Conservation (phyloP, 2,329 filamentous ascomycete genomes). For the Cryphonectria naterciae region DNA sequence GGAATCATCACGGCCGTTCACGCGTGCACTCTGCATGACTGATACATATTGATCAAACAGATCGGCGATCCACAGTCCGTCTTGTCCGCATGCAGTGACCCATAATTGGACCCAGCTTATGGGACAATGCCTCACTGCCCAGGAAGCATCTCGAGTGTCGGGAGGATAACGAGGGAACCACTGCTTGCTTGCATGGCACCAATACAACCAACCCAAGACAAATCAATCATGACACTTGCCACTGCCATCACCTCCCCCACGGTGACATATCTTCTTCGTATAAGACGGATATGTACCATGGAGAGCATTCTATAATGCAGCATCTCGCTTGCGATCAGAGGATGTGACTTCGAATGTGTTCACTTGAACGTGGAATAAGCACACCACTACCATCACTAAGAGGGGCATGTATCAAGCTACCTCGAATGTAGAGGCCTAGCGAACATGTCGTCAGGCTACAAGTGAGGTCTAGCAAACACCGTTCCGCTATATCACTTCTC, state of each 20-base stretch:
- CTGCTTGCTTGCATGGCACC: not conserved
- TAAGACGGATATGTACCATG: not conserved
- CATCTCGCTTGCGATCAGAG: not conserved
- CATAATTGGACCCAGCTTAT: not conserved
- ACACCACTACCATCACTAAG: not conserved
- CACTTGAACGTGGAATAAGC: not conserved
- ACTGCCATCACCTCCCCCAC: not conserved
- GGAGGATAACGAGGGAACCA: not conserved
- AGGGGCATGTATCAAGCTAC: not conserved
- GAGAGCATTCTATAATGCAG: not conserved
- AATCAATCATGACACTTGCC: not conserved
- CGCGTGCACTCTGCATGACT: not conserved
- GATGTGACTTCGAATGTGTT: not conserved
- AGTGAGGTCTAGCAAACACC: not conserved
- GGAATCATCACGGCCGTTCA: not conserved
- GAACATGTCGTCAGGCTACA: not conserved
- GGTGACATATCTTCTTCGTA: not conserved
- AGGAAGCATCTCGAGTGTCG: not conserved
- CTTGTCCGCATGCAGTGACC: not conserved
- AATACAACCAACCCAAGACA: not conserved
- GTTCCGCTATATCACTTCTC: not conserved
- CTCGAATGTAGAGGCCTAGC: not conserved
- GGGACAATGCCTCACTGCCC: not conserved
- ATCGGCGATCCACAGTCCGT: not conserved
- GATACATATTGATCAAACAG: not conserved